phyloP scores from a whole-genome alignment of 352 stramenopile genomes.

The Pythium aristosporum region DNA sequence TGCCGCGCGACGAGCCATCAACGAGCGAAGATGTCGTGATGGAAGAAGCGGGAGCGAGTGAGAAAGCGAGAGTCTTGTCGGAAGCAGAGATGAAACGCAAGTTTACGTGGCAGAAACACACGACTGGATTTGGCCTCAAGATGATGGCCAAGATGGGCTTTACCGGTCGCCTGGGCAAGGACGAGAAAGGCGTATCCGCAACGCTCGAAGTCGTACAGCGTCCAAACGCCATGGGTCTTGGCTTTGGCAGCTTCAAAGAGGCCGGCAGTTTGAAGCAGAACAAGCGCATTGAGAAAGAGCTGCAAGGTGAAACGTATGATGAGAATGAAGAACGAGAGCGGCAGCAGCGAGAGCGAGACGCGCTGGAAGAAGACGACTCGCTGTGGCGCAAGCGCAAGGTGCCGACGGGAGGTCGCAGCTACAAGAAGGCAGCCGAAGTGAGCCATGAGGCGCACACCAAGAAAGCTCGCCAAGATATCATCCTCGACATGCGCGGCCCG shows the following conservation, averaged over 20 bases:
- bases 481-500: constrained; percentile 90
- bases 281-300: constrained; percentile 89
- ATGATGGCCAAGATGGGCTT: constrained; percentile 97
- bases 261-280: constrained; percentile 91
- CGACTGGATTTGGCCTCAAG: constrained; percentile 95
- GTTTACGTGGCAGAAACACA: constrained; percentile 94
- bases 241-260: constrained; percentile 94
- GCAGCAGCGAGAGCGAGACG: constrained; percentile 28
- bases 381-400: constrained; percentile 82
- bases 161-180: constrained; percentile 90
- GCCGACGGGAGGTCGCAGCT: constrained; percentile 37
- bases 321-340: constrained; percentile 38
- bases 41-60: constrained; percentile 6
- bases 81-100: constrained; percentile 31
- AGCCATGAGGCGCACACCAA: constrained; percentile 48
- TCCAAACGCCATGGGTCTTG: constrained; percentile 91
- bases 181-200: constrained; percentile 91
- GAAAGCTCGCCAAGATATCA: constrained; percentile 57
- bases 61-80: constrained; percentile 18
- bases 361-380: constrained; percentile 63
- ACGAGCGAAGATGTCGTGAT: constrained; percentile 20
- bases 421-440: constrained; percentile 71
- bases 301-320: constrained; percentile 73
- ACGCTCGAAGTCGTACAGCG: constrained; percentile 94
- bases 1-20: background rate